Percentiles rank a stretch among this genome's conserved stretches.
Conservation (phyloP, 257 asterid species). For the Agastache rugosa region DNA sequence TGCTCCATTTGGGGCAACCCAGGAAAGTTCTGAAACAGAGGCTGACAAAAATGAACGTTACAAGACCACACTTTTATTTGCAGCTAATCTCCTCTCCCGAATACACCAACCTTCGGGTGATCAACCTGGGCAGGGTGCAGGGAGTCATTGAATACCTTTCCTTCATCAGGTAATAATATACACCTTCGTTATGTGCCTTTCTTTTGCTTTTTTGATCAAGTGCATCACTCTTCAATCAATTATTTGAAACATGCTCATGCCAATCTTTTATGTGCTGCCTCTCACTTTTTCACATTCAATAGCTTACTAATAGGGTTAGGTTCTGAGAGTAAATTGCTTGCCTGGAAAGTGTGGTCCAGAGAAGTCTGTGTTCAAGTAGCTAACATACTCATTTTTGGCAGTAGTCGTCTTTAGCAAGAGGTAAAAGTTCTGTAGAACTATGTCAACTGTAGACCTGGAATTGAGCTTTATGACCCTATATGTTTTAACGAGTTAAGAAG, state of each 20-base stretch:
- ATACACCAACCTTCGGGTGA: constrained; percentile 78
- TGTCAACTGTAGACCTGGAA: constrained; percentile 23
- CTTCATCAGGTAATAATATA: constrained; percentile 65
- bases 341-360: constrained; percentile 22
- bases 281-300: constrained; percentile 19
- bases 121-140: constrained; percentile 74
- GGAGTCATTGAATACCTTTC: constrained; percentile 54
- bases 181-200: constrained; percentile 12
- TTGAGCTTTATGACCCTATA: constrained; percentile 20
- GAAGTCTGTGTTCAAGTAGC: constrained; percentile 17
- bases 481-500: not conserved
- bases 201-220: not conserved
- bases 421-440: not conserved
- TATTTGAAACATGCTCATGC: constrained; percentile 32
- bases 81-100: constrained; percentile 83
- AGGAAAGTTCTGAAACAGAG: constrained; percentile 75
- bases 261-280: constrained; percentile 31
- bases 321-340: constrained; percentile 2
- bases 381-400: not conserved
- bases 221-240: constrained; percentile 10
- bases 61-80: constrained; percentile 81
- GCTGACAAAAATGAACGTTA: constrained; percentile 90
- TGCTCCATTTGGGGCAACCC: constrained; percentile 57
- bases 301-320: constrained; percentile 26
- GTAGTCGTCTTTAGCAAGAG: constrained; percentile 34